phyloP scores from a whole-genome alignment of 441 rosid species.

The Adansonia grandidieri region DNA sequence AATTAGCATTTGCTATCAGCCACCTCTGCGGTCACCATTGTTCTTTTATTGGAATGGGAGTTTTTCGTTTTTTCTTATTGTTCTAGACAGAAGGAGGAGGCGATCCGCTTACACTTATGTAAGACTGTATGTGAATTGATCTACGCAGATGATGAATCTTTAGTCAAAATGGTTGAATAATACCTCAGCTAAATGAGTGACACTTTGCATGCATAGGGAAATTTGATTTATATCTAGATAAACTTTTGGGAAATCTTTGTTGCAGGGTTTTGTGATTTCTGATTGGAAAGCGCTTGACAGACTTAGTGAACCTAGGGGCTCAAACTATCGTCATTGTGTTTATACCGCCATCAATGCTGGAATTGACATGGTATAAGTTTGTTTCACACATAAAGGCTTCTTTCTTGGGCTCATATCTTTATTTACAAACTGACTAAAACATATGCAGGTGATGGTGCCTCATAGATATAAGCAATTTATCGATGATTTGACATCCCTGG shows the following conservation, averaged over 20 bases:
- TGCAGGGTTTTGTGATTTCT: slow-evolving; percentile 78
- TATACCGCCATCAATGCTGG: slow-evolving; percentile 79
- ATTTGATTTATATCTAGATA: background rate
- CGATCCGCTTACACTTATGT: background rate
- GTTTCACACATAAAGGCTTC: background rate
- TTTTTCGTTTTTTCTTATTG: background rate
- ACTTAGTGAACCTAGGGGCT: slow-evolving; percentile 65
- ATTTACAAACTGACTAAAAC: slow-evolving; percentile 12
- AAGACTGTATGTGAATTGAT: background rate
- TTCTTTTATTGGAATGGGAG: background rate
- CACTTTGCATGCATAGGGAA: background rate
- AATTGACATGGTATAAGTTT: slow-evolving; percentile 70
- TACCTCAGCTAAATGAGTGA: background rate
- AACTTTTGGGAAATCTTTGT: slow-evolving; percentile 24
- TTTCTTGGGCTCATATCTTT: slow-evolving; percentile 4
- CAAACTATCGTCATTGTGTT: slow-evolving; percentile 65
- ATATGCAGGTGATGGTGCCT: slow-evolving; percentile 82
- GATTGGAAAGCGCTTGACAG: slow-evolving; percentile 87
- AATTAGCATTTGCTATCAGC: no score
- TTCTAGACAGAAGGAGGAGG: background rate
- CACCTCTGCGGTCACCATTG: background rate
- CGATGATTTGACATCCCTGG: slow-evolving; percentile 57
- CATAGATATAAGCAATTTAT: slow-evolving; percentile 50
- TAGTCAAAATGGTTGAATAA: background rate
- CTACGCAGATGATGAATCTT: background rate